A percentile compares a stretch with the other conserved stretches of the same genome.
These are phyloP conservation scores for Lipomyces chichibuensis DNA, from an alignment of 805 yeast genomes.

Conservation along the genomic window DNA sequence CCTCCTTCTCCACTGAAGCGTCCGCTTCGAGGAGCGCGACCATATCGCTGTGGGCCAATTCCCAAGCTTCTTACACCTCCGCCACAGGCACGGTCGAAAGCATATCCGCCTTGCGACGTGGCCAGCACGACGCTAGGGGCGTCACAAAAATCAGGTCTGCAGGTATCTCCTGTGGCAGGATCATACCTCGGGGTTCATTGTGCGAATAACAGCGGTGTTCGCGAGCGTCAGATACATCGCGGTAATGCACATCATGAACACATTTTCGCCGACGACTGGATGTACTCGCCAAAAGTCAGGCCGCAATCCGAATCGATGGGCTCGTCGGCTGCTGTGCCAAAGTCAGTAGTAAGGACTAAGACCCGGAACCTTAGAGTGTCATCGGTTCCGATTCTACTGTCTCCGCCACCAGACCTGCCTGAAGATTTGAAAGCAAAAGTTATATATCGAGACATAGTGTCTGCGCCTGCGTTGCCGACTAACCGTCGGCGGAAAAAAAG, in stretches of 20 bases:
- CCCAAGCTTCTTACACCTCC: not conserved
- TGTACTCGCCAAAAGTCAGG: not conserved
- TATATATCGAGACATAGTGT: not conserved
- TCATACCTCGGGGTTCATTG: not conserved
- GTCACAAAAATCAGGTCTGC: not conserved
- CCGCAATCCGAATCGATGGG: not conserved
- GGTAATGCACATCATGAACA: conserved; percentile 26
- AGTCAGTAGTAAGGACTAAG: not conserved
- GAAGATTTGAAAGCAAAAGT: not conserved
- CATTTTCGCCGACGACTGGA: conserved; percentile 20
- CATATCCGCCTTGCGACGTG: not conserved
- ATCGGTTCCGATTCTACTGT: not conserved
- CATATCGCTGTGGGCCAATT: not conserved
- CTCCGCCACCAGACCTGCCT: not conserved
- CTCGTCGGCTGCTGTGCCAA: not conserved
- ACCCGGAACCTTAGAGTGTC: not conserved
- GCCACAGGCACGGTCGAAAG: not conserved
- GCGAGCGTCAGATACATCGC: conserved; percentile 9
- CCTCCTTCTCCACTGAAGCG: not conserved
- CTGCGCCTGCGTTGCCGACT: not conserved
- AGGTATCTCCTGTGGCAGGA: not conserved
- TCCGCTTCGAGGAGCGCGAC: not conserved
- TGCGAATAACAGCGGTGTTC: not conserved
- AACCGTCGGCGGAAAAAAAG: not conserved
- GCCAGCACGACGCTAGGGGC: not conserved